Percentiles rank a stretch among this genome's conserved stretches.
phyloP scores from a whole-genome alignment of 805 yeast genomes.

The Naumovozyma baii region DNA sequence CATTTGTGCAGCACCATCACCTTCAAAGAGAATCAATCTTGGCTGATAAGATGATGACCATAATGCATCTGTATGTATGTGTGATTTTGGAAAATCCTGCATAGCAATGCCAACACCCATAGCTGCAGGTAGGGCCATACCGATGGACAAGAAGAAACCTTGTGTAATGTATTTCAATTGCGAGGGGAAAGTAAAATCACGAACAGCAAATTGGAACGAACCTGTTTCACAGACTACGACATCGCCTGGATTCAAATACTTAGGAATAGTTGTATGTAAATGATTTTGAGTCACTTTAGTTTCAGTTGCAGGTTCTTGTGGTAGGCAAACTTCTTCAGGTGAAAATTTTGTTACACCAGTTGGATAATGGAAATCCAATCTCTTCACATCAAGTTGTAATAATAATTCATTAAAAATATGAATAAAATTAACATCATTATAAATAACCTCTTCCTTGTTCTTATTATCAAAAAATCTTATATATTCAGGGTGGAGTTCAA shows the following conservation, averaged over 20 bases:
- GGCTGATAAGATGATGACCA: conserved; percentile 22
- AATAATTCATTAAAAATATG: conserved; percentile 42
- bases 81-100: conserved; percentile 36
- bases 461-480: conserved; percentile 36
- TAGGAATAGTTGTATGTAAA: conserved; percentile 34
- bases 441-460: conserved; percentile 16
- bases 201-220: conserved; percentile 66
- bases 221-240: conserved; percentile 76
- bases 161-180: conserved; percentile 50
- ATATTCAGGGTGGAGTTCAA: conserved; percentile 46
- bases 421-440: conserved; percentile 38
- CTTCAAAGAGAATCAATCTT: conserved; percentile 66
- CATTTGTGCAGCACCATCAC: conserved; percentile 95
- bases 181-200: conserved; percentile 54
- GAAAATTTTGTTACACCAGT: conserved; percentile 17
- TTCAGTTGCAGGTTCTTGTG: conserved; percentile 5
- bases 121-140: conserved; percentile 79
- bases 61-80: conserved; percentile 22
- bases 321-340: conserved; percentile 13
- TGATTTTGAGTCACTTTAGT: conserved; percentile 41
- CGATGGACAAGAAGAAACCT: conserved; percentile 75
- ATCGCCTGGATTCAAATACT: conserved; percentile 51
- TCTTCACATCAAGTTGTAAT: conserved; percentile 27
- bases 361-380: conserved; percentile 16
- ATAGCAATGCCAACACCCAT: conserved; percentile 73